Percentiles rank a stretch among this genome's conserved stretches.
These are phyloP conservation scores for Hemileccinum rubropunctum DNA, from an alignment of 768 basidiomycete species.

Conservation along the genomic window DNA sequence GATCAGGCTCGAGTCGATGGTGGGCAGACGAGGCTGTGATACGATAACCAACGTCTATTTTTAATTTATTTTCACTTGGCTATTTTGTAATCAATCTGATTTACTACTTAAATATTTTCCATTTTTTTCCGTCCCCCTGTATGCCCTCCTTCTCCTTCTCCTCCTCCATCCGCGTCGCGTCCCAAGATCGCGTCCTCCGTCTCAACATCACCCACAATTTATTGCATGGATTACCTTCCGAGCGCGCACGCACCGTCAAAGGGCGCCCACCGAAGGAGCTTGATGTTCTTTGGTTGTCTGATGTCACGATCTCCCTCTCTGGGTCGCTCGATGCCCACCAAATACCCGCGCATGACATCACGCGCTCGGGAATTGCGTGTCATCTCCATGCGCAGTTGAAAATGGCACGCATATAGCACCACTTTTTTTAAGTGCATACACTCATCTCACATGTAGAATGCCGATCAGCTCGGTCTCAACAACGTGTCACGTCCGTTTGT, in stretches of 20 bases:
- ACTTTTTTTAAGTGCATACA: constrained; percentile 1
- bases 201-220: constrained; percentile 49
- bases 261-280: constrained; percentile 36
- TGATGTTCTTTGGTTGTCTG: constrained; percentile 49
- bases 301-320: constrained; percentile 51
- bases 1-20: constrained; percentile 17
- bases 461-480: constrained; percentile 53
- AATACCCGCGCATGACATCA: constrained; percentile 40
- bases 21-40: constrained; percentile 30
- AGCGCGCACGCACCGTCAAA: constrained; percentile 29
- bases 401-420: constrained; percentile 34
- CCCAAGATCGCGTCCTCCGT: constrained; percentile 42
- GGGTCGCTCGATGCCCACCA: constrained; percentile 48
- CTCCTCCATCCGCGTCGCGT: constrained; percentile 40
- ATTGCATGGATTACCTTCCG: constrained; percentile 32
- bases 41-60: constrained; percentile 23
- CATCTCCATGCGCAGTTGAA: constrained; percentile 52
- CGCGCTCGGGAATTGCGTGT: constrained; percentile 46
- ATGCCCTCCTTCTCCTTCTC: constrained; percentile 34
- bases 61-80: constrained; percentile 22
- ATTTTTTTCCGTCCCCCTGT: not conserved
- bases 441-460: constrained; percentile 47
- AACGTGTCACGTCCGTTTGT: constrained; percentile 53
- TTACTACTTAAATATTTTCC: constrained; percentile 13
- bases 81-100: constrained; percentile 20